phyloP scores from a whole-genome alignment of 2,329 filamentous ascomycete species.

The Penicillium verrucosum region DNA sequence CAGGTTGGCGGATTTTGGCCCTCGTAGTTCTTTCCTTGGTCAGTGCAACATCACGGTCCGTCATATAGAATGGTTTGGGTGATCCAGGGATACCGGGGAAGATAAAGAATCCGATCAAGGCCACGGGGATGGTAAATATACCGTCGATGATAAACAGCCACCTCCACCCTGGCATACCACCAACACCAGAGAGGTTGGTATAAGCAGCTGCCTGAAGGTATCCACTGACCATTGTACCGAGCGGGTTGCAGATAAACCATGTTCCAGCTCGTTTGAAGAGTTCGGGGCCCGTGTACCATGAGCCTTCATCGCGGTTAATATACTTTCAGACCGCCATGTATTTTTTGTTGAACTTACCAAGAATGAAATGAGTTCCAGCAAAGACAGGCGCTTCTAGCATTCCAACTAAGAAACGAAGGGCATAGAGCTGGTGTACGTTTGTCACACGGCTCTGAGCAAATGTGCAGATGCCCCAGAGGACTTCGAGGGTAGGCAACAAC shows the following conservation, averaged over 20 bases:
- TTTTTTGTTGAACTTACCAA: conserved; percentile 16
- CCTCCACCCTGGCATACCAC: conserved; percentile 51
- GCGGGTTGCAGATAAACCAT: conserved; percentile 53
- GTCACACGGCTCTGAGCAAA: conserved; percentile 34
- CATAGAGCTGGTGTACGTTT: conserved; percentile 34
- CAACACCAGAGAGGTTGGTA: conserved; percentile 50
- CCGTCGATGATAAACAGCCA: conserved; percentile 60
- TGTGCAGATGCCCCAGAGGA: conserved; percentile 37
- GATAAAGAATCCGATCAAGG: conserved; percentile 53
- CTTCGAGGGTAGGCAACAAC: conserved; percentile 31
- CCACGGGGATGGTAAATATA: conserved; percentile 56
- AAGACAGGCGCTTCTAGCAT: conserved; percentile 35
- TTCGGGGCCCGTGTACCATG: conserved; percentile 46
- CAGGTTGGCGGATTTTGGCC: conserved; percentile 35
- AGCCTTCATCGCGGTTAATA: conserved; percentile 17
- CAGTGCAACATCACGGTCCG: conserved; percentile 34
- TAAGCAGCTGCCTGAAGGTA: conserved; percentile 56
- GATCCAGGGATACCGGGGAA: conserved; percentile 43
- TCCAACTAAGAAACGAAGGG: conserved; percentile 34
- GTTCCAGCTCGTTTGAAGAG: conserved; percentile 55
- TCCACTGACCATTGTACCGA: conserved; percentile 57
- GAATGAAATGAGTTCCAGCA: conserved; percentile 34
- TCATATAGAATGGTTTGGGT: conserved; percentile 42
- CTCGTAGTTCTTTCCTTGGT: conserved; percentile 33
- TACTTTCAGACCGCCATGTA: too few relatives aligned